These are phyloP conservation scores for Curvularia spicifera DNA, from an alignment of 2,329 filamentous ascomycete genomes.

Conservation along the genomic window DNA sequence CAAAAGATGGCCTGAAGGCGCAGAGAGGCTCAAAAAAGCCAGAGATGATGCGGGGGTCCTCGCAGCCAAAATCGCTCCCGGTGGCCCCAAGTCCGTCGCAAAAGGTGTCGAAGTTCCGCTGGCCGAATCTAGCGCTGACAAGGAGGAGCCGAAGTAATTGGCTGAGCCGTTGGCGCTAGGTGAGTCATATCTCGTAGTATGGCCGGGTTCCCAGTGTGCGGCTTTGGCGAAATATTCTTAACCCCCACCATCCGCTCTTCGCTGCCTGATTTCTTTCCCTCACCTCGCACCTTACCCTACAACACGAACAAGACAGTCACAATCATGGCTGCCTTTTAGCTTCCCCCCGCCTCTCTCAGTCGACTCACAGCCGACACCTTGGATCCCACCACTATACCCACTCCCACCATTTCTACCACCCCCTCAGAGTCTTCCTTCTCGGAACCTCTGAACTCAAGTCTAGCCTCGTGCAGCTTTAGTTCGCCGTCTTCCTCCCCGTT, in stretches of 20 bases:
- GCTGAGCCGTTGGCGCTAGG: conserved; percentile 7
- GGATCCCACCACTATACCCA: conserved; percentile 33
- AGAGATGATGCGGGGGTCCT: background rate
- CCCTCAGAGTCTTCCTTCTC: conserved; percentile 50
- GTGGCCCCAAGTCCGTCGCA: conserved; percentile 1
- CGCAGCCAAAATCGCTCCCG: conserved; percentile 4
- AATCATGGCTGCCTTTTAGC: conserved; percentile 51
- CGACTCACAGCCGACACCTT: conserved; percentile 41
- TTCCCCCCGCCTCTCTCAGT: conserved; percentile 33
- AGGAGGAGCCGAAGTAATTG: conserved; percentile 13
- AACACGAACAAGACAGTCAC: conserved; percentile 40
- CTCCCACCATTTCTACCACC: conserved; percentile 36
- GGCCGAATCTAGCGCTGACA: conserved; percentile 25
- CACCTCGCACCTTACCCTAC: conserved; percentile 21
- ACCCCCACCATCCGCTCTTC: conserved; percentile 33
- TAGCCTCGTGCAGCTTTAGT: conserved; percentile 66
- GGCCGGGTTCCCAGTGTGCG: too few relatives aligned
- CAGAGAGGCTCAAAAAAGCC: background rate
- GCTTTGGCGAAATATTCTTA: conserved; percentile 19
- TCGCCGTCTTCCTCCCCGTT: conserved; percentile 62
- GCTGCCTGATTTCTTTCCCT: conserved; percentile 41
- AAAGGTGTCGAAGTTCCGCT: conserved; percentile 6
- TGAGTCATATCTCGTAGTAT: conserved; percentile 21
- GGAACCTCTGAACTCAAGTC: conserved; percentile 69
- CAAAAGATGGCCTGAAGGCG: background rate